These are phyloP conservation scores for Trichocladium uniseriatum DNA, from an alignment of 495 filamentous ascomycete species.

Conservation along the genomic window DNA sequence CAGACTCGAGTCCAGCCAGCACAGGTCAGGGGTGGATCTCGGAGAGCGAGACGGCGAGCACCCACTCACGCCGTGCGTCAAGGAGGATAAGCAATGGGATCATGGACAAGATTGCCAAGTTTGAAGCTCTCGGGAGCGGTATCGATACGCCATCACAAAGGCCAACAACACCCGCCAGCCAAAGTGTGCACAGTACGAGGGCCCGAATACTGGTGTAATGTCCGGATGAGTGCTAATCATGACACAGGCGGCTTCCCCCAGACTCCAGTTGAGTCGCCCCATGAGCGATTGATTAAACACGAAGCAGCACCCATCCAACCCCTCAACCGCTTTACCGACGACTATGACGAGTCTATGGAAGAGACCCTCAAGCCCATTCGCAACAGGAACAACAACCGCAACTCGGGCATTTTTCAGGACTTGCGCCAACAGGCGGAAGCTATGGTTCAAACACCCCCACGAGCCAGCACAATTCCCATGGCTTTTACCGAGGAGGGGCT, in stretches of 20 bases:
- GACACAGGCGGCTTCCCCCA: slow-evolving; percentile 40
- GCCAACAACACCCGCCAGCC: slow-evolving; percentile 50
- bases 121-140: slow-evolving; percentile 32
- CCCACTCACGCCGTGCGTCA: slow-evolving; percentile 27
- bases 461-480: slow-evolving; percentile 38
- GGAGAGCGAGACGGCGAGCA: slow-evolving; percentile 32
- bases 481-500: slow-evolving; percentile 26
- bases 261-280: slow-evolving; percentile 39
- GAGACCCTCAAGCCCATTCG: slow-evolving; percentile 45
- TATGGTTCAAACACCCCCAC: slow-evolving; percentile 24
- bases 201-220: no score
- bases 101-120: slow-evolving; percentile 43
- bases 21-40: slow-evolving; percentile 36
- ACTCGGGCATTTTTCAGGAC: slow-evolving; percentile 36
- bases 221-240: not conserved
- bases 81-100: slow-evolving; percentile 47
- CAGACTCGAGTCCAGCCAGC: slow-evolving; percentile 31
- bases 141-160: slow-evolving; percentile 30
- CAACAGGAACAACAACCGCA: slow-evolving; percentile 24
- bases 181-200: slow-evolving; percentile 45
- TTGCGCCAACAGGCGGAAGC: slow-evolving; percentile 37
- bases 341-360: slow-evolving; percentile 49
- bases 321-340: slow-evolving; percentile 38
- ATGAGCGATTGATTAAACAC: slow-evolving; percentile 18
- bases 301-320: slow-evolving; percentile 19